Conservation (phyloP, 371 early-diverging fungal genomes). For the Actinomortierella wolfii region DNA sequence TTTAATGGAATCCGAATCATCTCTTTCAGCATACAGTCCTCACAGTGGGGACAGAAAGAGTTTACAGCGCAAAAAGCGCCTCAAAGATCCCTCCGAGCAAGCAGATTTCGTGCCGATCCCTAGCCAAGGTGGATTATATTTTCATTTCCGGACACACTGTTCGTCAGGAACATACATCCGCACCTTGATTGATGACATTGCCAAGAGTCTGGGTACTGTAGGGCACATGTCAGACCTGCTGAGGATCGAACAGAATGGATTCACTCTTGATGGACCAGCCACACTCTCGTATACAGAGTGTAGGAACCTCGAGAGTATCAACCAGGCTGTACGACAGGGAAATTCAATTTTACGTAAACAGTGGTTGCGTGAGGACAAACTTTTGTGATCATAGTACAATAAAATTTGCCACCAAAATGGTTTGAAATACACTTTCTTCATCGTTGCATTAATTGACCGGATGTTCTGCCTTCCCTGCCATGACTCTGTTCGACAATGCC, state of each 20-base stretch:
- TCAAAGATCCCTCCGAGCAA: constrained; percentile 6
- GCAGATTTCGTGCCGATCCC: constrained; percentile 15
- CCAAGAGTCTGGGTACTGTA: constrained; percentile 33
- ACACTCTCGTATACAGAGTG: constrained; percentile 29
- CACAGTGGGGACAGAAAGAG: neutral
- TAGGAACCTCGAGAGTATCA: constrained; percentile 18
- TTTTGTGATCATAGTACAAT: no score
- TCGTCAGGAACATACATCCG: constrained; percentile 57
- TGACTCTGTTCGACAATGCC: constrained; percentile 27
- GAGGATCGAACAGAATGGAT: constrained; percentile 48
- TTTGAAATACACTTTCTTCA: no score
- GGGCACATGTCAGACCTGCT: constrained; percentile 49
- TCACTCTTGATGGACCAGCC: constrained; percentile 23
- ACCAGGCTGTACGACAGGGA: constrained; percentile 12
- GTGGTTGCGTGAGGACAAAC: no score
- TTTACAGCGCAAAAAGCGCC: constrained; percentile 1
- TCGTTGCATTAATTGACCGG: no score
- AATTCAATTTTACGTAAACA: no score
- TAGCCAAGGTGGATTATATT: constrained; percentile 14
- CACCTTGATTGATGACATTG: constrained; percentile 52
- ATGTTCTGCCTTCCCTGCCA: constrained; percentile 8
- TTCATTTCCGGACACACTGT: constrained; percentile 47
- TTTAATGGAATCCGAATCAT: constrained; percentile 2
- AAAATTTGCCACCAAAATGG: no score
- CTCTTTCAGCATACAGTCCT: neutral